Evolutionary conservation across 1,284 basidiomycete species (phyloP).

Genomic region (Marasmius fiardii): DNA sequence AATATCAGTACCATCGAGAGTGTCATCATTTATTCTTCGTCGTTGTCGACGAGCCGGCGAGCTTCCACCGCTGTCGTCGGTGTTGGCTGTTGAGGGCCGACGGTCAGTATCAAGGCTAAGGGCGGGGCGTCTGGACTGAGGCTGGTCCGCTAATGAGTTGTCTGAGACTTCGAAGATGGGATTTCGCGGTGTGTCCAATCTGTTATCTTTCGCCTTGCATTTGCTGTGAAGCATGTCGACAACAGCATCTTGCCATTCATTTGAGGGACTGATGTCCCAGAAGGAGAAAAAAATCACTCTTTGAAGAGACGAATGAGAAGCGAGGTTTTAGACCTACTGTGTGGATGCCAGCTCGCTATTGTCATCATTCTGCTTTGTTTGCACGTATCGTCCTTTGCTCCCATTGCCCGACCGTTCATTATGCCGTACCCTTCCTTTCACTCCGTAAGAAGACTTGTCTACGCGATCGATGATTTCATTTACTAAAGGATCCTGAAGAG

Average conservation of each 20-base stretch:
- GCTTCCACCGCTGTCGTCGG: conserved; percentile 1
- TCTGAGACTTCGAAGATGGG: background rate
- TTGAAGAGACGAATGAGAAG: background rate
- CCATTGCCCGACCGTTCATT: conserved; percentile 21
- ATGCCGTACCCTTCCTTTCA: conserved; percentile 53
- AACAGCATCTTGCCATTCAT: conserved; percentile 77
- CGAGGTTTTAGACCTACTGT: conserved; percentile 8
- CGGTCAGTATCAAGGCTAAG: background rate
- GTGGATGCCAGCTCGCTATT: conserved; percentile 5
- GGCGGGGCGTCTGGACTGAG: background rate
- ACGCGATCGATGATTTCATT: conserved; percentile 74
- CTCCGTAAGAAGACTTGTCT: conserved; percentile 72
- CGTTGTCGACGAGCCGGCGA: conserved; percentile 25
- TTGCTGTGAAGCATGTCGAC: conserved; percentile 37
- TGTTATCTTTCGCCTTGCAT: conserved; percentile 3
- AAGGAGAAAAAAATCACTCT: no score
- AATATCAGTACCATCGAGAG: conserved; percentile 1
- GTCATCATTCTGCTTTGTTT: background rate
- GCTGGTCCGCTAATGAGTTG: background rate
- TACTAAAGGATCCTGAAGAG: conserved; percentile 59
- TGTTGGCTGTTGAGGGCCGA: background rate
- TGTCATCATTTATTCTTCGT: conserved; percentile 23
- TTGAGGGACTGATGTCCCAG: conserved; percentile 53
- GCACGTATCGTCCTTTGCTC: conserved; percentile 13
- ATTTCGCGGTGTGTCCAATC: background rate